These are phyloP conservation scores for Linanthus parryae DNA, from an alignment of 148 eudicot species.

Conservation along the genomic window DNA sequence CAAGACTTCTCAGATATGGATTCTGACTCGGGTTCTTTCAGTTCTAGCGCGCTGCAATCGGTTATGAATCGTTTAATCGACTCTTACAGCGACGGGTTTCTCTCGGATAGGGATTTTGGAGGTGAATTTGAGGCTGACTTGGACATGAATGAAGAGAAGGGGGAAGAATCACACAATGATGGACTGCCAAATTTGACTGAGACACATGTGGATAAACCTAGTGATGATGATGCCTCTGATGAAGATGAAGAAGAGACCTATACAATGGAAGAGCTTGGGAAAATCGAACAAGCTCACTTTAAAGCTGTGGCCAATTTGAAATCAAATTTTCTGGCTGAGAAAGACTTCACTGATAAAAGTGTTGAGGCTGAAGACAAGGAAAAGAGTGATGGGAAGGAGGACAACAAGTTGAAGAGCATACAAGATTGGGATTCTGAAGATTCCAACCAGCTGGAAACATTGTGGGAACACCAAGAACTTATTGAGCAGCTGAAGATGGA, in stretches of 20 bases:
- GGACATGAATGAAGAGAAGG: constrained; percentile 15
- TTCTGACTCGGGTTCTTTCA: constrained; percentile 42
- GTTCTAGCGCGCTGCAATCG: constrained; percentile 30
- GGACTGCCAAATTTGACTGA: constrained; percentile 10
- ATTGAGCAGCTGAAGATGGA: constrained; percentile 92
- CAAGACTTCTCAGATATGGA: constrained; percentile 27
- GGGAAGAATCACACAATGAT: constrained; percentile 19
- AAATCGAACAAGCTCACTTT: constrained; percentile 23
- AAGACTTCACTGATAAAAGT: constrained; percentile 19
- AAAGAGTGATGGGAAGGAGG: constrained; percentile 20
- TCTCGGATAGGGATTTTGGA: constrained; percentile 51
- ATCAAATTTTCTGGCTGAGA: constrained; percentile 17
- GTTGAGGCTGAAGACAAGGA: constrained; percentile 8
- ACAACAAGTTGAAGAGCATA: constrained; percentile 22
- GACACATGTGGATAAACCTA: background rate
- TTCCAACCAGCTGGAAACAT: constrained; percentile 50
- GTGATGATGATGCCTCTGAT: constrained; percentile 20
- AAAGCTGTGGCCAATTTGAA: background rate
- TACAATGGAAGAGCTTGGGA: constrained; percentile 36
- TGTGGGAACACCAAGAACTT: constrained; percentile 97
- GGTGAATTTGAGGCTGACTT: constrained; percentile 30
- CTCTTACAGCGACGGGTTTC: constrained; percentile 47
- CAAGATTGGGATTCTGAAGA: constrained; percentile 44
- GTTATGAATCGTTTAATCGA: constrained; percentile 37
- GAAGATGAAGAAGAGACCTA: constrained; percentile 38